Evolutionary conservation across 495 filamentous ascomycete species (phyloP), one percentile per base, ranked within the genome.

Genomic region (Lichina pygmaea): DNA sequence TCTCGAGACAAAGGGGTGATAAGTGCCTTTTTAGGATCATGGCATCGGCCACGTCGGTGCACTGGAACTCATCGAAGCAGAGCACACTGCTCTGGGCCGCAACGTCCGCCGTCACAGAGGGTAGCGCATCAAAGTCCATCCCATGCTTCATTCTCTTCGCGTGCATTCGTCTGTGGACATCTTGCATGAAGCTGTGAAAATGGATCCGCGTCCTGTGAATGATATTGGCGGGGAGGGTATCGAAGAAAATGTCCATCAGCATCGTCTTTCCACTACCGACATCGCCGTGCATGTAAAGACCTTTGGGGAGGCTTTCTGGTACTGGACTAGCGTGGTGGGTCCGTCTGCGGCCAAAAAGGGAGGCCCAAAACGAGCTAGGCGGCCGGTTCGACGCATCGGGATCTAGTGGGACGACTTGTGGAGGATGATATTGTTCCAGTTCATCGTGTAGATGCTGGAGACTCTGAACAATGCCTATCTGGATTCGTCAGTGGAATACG

Each of bases 171-270:
- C 78, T 82, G 68, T 97, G 89, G 48, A 95, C 82, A 60, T 92
- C 81, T 61, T 97, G 89, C 86, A 97, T 97, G 66, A 95, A 97
- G 58, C 91, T 92, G 64, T 95, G 84, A 62, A 97, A 97, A 64
- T 97, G 89, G 51, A 95, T 93, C 12, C 89, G 70, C n/a, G 78
- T 91, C 66, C 92, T 94, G 38, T 73, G 70, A 47, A 62, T 69
- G 50, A 97, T 83, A 52, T 79, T 75, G 11, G 63, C 54, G 6
- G 89, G 89, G 44, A 99, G 62, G 1, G 86, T 93, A 46, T 95
- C 84, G 62, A 84, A 94, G 61, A 99, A 95, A 53, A 99, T 66
- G 55, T 99, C 91, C 89, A 99, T 95, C 50, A 99, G 64, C 91
- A 99, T 99, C 1, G 91, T 95, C 67, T 99, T 99, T 41, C 91